A percentile compares a stretch with the other conserved stretches of the same genome.
Evolutionary conservation across 352 stramenopile species (phyloP).

Genomic region (Phytophthora palmivora): DNA sequence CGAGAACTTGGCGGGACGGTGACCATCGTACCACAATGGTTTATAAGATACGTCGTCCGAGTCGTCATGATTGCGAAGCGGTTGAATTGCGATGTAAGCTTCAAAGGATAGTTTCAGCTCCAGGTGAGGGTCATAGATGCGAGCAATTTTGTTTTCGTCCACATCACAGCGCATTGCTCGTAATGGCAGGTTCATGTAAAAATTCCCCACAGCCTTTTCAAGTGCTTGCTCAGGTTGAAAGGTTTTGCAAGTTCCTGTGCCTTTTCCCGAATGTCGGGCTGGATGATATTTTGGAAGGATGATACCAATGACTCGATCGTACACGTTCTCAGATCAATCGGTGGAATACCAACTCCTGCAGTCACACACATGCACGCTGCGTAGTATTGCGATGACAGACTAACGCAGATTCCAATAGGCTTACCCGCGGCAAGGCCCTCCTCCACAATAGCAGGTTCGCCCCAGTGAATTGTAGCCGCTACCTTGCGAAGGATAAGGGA

Average conservation of each 20-base stretch:
- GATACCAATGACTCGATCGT: slow-evolving; percentile 64
- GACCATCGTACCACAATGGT: slow-evolving; percentile 38
- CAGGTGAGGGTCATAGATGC: slow-evolving; percentile 43
- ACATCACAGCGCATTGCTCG: slow-evolving; percentile 48
- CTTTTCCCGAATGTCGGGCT: slow-evolving; percentile 41
- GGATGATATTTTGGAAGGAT: slow-evolving; percentile 68
- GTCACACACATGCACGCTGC: slow-evolving; percentile 79
- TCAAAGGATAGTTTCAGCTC: slow-evolving; percentile 59
- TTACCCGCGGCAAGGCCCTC: slow-evolving; percentile 83
- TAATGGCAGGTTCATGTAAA: slow-evolving; percentile 56
- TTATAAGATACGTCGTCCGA: slow-evolving; percentile 42
- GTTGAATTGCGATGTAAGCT: slow-evolving; percentile 44
- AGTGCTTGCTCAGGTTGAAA: slow-evolving; percentile 76
- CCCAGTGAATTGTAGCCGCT: slow-evolving; percentile 79
- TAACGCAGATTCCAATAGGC: slow-evolving; percentile 90
- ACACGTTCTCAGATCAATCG: slow-evolving; percentile 67
- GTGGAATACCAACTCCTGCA: slow-evolving; percentile 73
- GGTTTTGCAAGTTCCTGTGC: slow-evolving; percentile 49
- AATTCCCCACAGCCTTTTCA: slow-evolving; percentile 64
- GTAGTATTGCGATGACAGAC: slow-evolving; percentile 91
- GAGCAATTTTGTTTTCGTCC: slow-evolving; percentile 42
- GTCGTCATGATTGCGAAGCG: slow-evolving; percentile 34
- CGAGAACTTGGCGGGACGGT: slow-evolving; percentile 38
- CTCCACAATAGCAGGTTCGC: slow-evolving; percentile 78
- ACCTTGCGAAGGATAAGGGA: slow-evolving; percentile 87